phyloP scores from a whole-genome alignment of 2,329 filamentous ascomycete species.

The Aspergillus intermedius region DNA sequence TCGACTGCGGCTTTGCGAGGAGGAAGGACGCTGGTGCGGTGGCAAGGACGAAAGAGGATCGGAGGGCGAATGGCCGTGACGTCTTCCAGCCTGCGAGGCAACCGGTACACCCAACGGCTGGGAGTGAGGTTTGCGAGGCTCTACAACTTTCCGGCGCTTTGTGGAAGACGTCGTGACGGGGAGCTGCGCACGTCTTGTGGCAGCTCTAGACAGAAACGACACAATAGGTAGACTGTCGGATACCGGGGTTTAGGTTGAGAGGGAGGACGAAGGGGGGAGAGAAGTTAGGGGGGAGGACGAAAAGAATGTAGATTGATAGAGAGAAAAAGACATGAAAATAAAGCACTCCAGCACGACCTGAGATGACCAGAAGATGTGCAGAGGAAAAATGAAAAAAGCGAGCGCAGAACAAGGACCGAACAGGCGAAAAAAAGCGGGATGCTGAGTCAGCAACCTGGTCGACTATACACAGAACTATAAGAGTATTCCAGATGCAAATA shows the following conservation, averaged over 20 bases:
- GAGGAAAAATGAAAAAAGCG: conserved; percentile 3
- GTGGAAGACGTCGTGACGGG: conserved; percentile 45
- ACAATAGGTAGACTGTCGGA: conserved; percentile 9
- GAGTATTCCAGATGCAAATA: too few relatives aligned
- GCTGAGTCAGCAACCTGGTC: conserved; percentile 1
- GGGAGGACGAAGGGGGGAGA: neutral
- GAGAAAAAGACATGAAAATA: conserved; percentile 7
- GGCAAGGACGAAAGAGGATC: conserved; percentile 17
- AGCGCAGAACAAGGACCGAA: conserved; percentile 1
- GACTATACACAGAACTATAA: too few relatives aligned
- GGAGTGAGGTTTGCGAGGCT: conserved; percentile 34
- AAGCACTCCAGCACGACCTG: neutral
- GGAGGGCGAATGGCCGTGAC: conserved; percentile 24
- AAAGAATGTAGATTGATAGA: conserved; percentile 1
- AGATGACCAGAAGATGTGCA: neutral
- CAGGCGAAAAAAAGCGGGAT: conserved; percentile 5
- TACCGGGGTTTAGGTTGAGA: neutral
- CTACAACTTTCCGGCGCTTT: conserved; percentile 45
- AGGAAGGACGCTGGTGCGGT: conserved; percentile 14
- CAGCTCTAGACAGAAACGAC: conserved; percentile 35
- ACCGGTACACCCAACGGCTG: conserved; percentile 20
- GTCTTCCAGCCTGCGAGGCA: conserved; percentile 29
- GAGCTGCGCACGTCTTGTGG: conserved; percentile 40
- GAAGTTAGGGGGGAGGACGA: neutral
- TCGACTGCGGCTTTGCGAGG: conserved; percentile 18